Base-by-base conservation (phyloP, 306 rosid species). In the Coriaria nepalensis region DNA sequence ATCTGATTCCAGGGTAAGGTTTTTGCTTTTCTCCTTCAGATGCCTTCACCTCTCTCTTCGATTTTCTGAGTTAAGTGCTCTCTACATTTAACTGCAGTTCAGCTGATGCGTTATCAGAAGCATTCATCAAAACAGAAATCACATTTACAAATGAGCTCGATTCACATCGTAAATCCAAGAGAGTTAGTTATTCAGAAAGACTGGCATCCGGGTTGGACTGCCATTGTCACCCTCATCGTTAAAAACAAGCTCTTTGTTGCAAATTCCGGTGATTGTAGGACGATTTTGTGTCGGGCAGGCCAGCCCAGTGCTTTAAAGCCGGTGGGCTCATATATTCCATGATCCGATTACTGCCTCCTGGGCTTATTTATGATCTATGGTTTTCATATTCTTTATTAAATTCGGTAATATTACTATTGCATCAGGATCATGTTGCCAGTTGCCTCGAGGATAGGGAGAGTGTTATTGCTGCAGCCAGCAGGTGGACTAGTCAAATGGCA, bases 161-260 rank as follows among this genome's bases (percentile, higher is more conserved):
- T 45, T 68, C 73, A 35, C 67, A 49, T 65, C 79, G 83, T 34
- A 71, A 85, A 66, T 74, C 94, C 70, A 84, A 73, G 50, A 68
- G 83, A 67, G 74, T 71, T 41, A 67, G 74, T 71, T 41, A 62
- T 60, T 44, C 73, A 73, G 71, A 90, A 84, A 66, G 85, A 84
- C 37, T 81, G 90, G 92, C 82, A 84, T 75, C 95, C 97, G 46
- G 97, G 95, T 37, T 90, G 97, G 73, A 84, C 95, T 6, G 95
- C 97, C 4, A 65, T 78, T n/a, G 56, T 63, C 45, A 59, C 87
- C 63, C 82, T 90, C 62, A 60, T 90, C 43, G 74, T 76, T 50
- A 57, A 80, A 65, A 70, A 65, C 77, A 84, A 72, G 76, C 81
- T 90, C 41, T 75, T 77, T 73, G 83, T 85, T 59, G 93, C 95